phyloP scores from a whole-genome alignment of 2,329 filamentous ascomycete species.

The Diaporthe amygdali region DNA sequence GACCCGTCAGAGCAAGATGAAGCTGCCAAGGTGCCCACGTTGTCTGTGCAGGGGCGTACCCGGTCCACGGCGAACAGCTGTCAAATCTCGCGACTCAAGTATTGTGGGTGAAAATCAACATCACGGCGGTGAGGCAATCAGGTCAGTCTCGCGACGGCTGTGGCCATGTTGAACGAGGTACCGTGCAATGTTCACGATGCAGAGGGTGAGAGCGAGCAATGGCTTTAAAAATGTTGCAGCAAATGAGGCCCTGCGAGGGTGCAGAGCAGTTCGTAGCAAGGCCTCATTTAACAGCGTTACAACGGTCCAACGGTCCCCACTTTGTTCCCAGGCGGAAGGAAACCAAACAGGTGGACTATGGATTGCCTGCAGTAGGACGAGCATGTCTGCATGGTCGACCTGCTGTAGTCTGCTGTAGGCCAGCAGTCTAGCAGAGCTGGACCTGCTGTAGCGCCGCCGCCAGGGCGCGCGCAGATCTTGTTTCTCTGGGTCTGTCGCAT shows the following conservation, averaged over 20 bases:
- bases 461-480: neutral
- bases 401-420: neutral
- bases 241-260: neutral
- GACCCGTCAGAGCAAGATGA: neutral
- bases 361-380: neutral
- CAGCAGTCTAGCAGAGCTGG: neutral
- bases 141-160: neutral
- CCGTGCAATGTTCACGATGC: too few relatives aligned
- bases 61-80: neutral
- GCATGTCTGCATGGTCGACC: neutral
- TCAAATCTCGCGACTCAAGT: conserved; percentile 7
- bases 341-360: neutral
- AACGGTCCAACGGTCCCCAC: neutral
- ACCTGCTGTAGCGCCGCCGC: neutral
- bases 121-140: neutral
- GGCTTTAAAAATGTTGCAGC: neutral
- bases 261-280: neutral
- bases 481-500: neutral
- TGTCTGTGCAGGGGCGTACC: neutral
- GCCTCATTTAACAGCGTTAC: conserved; percentile 10
- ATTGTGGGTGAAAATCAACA: neutral
- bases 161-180: too few relatives aligned
- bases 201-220: neutral
- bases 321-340: neutral
- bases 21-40: neutral